Evolutionary conservation across 2,329 filamentous ascomycete species (phyloP).

Genomic region (Claviceps arundinis): DNA sequence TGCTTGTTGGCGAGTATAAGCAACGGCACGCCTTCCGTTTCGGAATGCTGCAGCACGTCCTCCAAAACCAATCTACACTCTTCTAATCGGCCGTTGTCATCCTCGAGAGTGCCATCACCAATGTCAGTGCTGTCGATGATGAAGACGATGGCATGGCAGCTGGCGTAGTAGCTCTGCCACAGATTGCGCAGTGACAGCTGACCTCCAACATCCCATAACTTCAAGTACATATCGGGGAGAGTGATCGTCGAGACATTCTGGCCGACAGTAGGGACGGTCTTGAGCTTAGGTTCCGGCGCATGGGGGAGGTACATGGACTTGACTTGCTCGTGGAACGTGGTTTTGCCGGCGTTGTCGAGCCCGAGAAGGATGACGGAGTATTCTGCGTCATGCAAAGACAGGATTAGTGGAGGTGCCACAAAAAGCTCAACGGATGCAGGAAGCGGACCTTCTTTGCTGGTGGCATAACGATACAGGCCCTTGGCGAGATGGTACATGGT

Average conservation of each 20-base stretch:
- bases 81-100: constrained; percentile 50
- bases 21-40: constrained; percentile 83
- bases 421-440: not conserved
- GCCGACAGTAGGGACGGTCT: constrained; percentile 91
- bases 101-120: constrained; percentile 60
- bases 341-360: constrained; percentile 97
- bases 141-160: constrained; percentile 93
- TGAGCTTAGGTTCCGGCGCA: constrained; percentile 50
- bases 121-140: constrained; percentile 94
- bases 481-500: constrained; percentile 92
- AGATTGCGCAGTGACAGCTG: constrained; percentile 79
- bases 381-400: constrained; percentile 38
- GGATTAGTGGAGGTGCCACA: not conserved
- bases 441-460: constrained; percentile 77
- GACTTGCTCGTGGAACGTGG: constrained; percentile 92
- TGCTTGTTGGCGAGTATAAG: constrained; percentile 95
- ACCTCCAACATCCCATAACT: constrained; percentile 96
- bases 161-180: constrained; percentile 92
- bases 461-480: constrained; percentile 86
- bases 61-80: constrained; percentile 87
- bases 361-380: constrained; percentile 95
- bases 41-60: constrained; percentile 73
- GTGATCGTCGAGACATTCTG: constrained; percentile 92
- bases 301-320: constrained; percentile 69
- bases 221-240: constrained; percentile 88